Base-by-base conservation (phyloP, 257 asterid genomes). In the Anisodus acutangulus region DNA sequence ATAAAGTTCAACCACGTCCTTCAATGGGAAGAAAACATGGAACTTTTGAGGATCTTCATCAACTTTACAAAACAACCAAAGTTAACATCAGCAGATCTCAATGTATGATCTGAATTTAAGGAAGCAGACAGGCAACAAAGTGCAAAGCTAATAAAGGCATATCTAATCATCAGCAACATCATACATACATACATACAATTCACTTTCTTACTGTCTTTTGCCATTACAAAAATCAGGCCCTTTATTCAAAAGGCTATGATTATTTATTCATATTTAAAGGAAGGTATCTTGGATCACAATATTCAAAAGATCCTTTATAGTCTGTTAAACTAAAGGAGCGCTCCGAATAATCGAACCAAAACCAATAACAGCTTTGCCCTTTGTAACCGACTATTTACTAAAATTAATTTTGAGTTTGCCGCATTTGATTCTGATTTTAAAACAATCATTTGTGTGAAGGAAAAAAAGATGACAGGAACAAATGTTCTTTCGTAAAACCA, bases 91-190 rank as follows among this genome's bases (percentile, higher is more conserved):
- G 51, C 78, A 69, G 54, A 41, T 70, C 55, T 70, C 79, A 70
- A 41, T 58, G 8, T 58, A 16, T 58, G 26, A 58, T 58, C 55
- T 55, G 26, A 70, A 7, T 69, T 69, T 66, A 39, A 41, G 78
- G 78, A 0, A 16, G 78, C 55, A 70, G 41, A 2, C 16, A 70
- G 55, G 16, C 16, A 17, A 41, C 78, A 70, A 70, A 6, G 9
- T 43, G 53, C 55, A 16, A 15, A 16, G 16, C 35, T 17, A 8
- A 22, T 7, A 8, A 17, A 2, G 3, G 45, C 31, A 69, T 41
- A 3, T 69, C 78, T 31, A 69, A 69, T 69, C 78, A 70, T 70
- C 55, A 41, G 55, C 78, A 70, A 43, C 55, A 39, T 69, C 13
- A 70, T 41, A 9, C 13, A 45, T 9, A 6, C 9, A 43, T 47